phyloP scores from a whole-genome alignment of 352 stramenopile species.

The Poterioochromonas sp. region DNA sequence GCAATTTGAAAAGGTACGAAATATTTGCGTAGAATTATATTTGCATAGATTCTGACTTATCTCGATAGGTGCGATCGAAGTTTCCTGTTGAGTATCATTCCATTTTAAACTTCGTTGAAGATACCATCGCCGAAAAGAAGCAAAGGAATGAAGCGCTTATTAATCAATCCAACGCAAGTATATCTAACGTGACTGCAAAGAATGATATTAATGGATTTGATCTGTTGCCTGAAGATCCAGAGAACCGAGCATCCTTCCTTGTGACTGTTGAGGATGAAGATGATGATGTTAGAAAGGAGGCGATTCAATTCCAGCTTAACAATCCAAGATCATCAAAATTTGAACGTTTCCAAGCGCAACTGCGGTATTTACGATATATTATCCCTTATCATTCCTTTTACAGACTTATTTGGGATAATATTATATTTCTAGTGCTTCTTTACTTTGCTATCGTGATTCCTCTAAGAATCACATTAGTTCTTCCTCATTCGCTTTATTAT shows the following conservation, averaged over 20 bases:
- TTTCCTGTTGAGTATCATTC: neutral
- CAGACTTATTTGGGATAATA: neutral
- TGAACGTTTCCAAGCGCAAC: neutral
- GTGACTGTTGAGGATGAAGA: neutral
- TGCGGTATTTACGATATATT: neutral
- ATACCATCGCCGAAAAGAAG: neutral
- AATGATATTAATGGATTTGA: no score
- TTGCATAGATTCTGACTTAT: no score
- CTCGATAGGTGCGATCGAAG: no score
- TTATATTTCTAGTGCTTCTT: neutral
- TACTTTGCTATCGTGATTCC: conserved; percentile 1
- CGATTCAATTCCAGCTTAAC: no score
- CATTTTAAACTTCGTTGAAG: neutral
- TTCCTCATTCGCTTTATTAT: neutral
- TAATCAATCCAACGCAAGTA: neutral
- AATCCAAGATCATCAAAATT: neutral
- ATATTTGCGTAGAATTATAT: no score
- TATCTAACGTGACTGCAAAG: neutral
- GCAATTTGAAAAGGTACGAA: neutral
- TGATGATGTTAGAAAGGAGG: no score
- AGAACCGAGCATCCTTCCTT: neutral
- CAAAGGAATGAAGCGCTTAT: neutral
- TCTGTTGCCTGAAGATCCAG: neutral
- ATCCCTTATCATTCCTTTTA: neutral
- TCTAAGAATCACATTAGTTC: neutral